Evolutionary conservation across 2,329 filamentous ascomycete genomes (phyloP).

Genomic region (Cladosporium sp.): DNA sequence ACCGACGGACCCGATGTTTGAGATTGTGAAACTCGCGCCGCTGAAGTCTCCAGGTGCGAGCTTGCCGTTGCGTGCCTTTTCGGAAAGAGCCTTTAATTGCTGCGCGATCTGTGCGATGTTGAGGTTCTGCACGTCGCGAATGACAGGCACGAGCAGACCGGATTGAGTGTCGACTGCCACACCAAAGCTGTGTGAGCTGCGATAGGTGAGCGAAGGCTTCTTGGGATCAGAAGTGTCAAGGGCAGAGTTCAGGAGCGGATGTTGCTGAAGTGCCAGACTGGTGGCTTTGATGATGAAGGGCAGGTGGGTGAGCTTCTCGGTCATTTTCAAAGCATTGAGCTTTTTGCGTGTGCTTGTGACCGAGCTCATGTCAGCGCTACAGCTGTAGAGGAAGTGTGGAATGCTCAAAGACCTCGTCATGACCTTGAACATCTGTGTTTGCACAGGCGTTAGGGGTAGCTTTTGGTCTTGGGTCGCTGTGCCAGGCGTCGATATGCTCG

Average conservation of each 20-base stretch:
- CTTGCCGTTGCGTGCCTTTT: slow-evolving; percentile 71
- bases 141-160: slow-evolving; percentile 87
- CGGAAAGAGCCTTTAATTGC: slow-evolving; percentile 73
- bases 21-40: slow-evolving; percentile 91
- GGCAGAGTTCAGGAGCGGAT: slow-evolving; percentile 83
- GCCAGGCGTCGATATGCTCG: slow-evolving; percentile 28
- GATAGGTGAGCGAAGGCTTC: slow-evolving; percentile 75
- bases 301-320: slow-evolving; percentile 77
- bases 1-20: slow-evolving; percentile 93
- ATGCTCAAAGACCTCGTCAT: slow-evolving; percentile 93
- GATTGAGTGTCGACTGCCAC: slow-evolving; percentile 91
- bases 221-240: slow-evolving; percentile 64
- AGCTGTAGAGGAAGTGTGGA: slow-evolving; percentile 93
- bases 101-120: slow-evolving; percentile 76
- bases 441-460: slow-evolving; percentile 71
- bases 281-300: slow-evolving; percentile 96
- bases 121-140: slow-evolving; percentile 76
- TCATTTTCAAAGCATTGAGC: slow-evolving; percentile 62
- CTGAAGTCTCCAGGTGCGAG: slow-evolving; percentile 72
- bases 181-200: slow-evolving; percentile 88
- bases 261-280: slow-evolving; percentile 76
- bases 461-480: slow-evolving; percentile 58
- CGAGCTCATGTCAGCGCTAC: slow-evolving; percentile 79
- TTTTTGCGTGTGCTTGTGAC: slow-evolving; percentile 71
- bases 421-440: slow-evolving; percentile 93